Base-by-base conservation (phyloP, 1,284 basidiomycete species). In the Xerocomus nothofagi region DNA sequence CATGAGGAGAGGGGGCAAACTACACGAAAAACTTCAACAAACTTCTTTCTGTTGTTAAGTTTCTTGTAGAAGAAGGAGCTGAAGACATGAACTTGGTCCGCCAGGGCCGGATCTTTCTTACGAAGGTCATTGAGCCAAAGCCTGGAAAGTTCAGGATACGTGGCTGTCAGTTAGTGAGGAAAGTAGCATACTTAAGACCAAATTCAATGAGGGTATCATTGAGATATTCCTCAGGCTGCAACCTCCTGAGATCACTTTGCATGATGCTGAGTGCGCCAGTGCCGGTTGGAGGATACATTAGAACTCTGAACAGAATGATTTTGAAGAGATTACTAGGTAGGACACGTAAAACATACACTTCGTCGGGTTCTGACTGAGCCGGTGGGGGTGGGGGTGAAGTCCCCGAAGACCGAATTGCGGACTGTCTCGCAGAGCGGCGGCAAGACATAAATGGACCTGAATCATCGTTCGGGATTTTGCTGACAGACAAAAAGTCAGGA, bases 51-150 rank as follows among this genome's bases (percentile, higher is more conserved):
- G 51, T 85, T 79, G 51, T 86, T 86, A n/a, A 99, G 72, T 64
- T 95, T 94, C 71, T 94, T 91, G 74, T 93, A 98, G 71, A 99
- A 98, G 73, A 98, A 99, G 0, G 95, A 94, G 66, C 87, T 98
- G 76, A 99, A 98, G 6, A 99, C 78, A 63, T 98, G 85, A 2
- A 96, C 79, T 57, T 91, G 78, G 6, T 86, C 79, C 3, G 82
- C 88, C 11, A 91, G 70, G 11, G 73, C 74, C 0, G 86, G 83
- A 51, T 87, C 64, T 24, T 61, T 67, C 24, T 65, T 68, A 49
- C 81, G 76, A 20, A 91, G 66, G 12, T 80, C 73, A 46, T 73
- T 75, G 11, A 88, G 71, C 80, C 87, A 89, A 18, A 85, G 72
- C 64, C 92, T 94, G 50, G 10, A 31, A 26, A n/a, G 31, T 36